These are phyloP conservation scores for Rhododendron vialii DNA, from an alignment of 148 eudicot genomes.

Conservation along the genomic window DNA sequence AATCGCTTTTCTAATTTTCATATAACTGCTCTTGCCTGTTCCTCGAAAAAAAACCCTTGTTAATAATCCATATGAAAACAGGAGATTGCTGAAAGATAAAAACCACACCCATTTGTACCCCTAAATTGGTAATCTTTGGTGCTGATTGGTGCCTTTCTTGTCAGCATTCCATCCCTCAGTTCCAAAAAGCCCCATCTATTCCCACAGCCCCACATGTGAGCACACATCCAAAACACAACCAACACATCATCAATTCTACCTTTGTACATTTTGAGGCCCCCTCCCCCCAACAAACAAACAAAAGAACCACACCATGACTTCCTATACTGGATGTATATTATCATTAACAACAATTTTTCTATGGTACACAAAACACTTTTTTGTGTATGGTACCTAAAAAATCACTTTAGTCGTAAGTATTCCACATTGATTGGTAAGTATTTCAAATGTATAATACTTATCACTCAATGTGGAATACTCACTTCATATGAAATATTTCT, in stretches of 20 bases:
- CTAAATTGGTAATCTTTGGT: background rate
- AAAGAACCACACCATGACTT: background rate
- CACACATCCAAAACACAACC: background rate
- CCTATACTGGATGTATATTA: too few species aligned
- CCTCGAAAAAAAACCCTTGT: too few species aligned
- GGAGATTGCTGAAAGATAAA: background rate
- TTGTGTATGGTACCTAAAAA: too few species aligned
- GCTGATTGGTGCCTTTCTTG: slow-evolving; percentile 6
- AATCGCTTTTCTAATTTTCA: too few species aligned
- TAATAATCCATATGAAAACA: background rate
- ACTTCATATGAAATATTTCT: too few species aligned
- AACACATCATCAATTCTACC: background rate
- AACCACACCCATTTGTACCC: background rate
- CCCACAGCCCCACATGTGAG: background rate
- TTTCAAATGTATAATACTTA: too few species aligned
- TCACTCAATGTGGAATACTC: too few species aligned
- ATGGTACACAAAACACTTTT: too few species aligned
- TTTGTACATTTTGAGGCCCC: background rate
- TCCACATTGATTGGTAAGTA: too few species aligned
- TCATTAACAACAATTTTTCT: too few species aligned
- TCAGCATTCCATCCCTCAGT: slow-evolving; percentile 4
- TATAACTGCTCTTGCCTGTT: too few species aligned
- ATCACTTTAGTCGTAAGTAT: too few species aligned
- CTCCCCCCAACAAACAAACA: background rate
- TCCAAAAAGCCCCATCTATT: background rate